phyloP scores from a whole-genome alignment of 495 filamentous ascomycete genomes.

The Parmelia sp. region DNA sequence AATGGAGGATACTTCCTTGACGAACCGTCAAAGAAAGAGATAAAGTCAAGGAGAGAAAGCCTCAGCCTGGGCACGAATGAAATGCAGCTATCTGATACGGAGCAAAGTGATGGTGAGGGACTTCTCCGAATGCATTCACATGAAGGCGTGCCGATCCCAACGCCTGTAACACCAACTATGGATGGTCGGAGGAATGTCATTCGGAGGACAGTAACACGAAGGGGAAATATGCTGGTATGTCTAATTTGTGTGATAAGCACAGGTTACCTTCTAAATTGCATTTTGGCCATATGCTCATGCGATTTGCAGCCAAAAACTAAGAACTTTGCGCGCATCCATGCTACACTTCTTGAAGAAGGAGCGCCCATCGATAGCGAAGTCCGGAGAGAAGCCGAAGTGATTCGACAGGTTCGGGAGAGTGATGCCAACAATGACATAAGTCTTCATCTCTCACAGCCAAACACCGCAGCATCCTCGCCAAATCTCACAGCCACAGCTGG shows the following conservation, averaged over 20 bases:
- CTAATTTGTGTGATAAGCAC: not conserved
- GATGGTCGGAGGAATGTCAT: constrained; percentile 40
- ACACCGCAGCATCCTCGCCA: constrained; percentile 45
- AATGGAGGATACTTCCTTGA: constrained; percentile 40
- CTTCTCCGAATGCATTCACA: constrained; percentile 27
- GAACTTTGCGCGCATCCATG: constrained; percentile 85
- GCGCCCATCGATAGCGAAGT: constrained; percentile 83
- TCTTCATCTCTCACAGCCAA: constrained; percentile 35
- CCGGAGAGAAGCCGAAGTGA: constrained; percentile 86
- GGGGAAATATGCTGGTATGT: constrained; percentile 80
- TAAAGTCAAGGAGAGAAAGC: constrained; percentile 67
- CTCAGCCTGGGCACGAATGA: constrained; percentile 82
- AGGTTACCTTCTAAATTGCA: not conserved
- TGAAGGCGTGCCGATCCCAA: constrained; percentile 19
- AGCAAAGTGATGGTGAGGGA: constrained; percentile 61
- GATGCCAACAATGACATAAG: constrained; percentile 42
- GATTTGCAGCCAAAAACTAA: constrained; percentile 76
- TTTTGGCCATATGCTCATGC: constrained; percentile 18
- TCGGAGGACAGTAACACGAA: constrained; percentile 66
- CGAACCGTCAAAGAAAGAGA: constrained; percentile 37
- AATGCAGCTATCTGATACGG: constrained; percentile 72
- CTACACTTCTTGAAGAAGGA: constrained; percentile 79
- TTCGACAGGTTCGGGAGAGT: constrained; percentile 83
- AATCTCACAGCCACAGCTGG: constrained; percentile 27
- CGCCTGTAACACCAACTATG: constrained; percentile 30